Base-by-base conservation (phyloP, 2,329 filamentous ascomycete genomes). In the Aspergillus ibericus region DNA sequence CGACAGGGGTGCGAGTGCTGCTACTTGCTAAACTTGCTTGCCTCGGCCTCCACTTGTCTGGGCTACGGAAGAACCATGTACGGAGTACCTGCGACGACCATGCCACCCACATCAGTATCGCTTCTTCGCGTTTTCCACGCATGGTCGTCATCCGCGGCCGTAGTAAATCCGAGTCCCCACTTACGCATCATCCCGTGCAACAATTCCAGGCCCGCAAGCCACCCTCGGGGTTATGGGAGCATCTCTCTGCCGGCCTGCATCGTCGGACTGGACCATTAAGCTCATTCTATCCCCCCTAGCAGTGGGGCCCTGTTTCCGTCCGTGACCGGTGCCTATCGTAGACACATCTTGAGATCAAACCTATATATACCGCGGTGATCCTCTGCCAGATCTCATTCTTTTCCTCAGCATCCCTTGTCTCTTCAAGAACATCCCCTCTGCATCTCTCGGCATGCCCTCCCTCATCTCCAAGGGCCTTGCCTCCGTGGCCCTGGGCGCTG, bases 381-480 rank as follows among this genome's bases (percentile, higher is more conserved):
- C 20, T 15, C 42, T 16, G 20, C 22, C 22, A 25, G 22, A 8
- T 46, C 15, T 27, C 4, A 2, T 18, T n/a, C 13, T 51, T 50
- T 25, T n/a, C 6, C 34, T 25, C 48, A 51, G 10, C 48, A 27
- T 27, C 48, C n/a, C 9, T 51, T 10, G 15, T 18, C 22, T 34
- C 18, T 38, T 20, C 16, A 18, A 20, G 38, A 3, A 3, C 27
- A 27, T 5, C 22, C 27, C 9, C 5, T 5, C 16, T 7, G 65
- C 9, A 46, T 44, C 13, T 2, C n/a, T 15, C 42, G 40, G 36
- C 18, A 55, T 55, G 53, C 40, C 53, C 40, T 22, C 53, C 0
- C 13, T 55, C 18, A 3, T 15, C 1, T 34, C 44, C 53, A 55
- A 29, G 53, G 53, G 53, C 27, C 40, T 59, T 29, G 59, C 66